Percentiles rank a stretch among this genome's conserved stretches.
These are phyloP conservation scores for Tetratostichococcus sp. DNA, from an alignment of 139 green algal species.

Conservation along the genomic window DNA sequence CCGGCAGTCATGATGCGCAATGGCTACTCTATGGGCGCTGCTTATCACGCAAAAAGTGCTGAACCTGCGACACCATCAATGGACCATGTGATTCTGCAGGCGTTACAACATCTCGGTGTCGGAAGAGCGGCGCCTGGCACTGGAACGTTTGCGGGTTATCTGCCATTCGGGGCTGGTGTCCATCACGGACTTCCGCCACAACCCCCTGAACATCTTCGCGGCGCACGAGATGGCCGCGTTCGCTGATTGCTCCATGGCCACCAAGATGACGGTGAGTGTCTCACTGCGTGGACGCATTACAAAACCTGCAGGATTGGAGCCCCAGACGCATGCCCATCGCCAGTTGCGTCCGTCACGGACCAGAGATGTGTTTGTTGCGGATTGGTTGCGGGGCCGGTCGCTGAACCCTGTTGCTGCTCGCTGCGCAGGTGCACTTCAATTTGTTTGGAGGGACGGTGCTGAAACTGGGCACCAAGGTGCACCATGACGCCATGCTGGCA, in stretches of 20 bases:
- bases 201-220: conserved; percentile 84
- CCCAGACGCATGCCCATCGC: no score
- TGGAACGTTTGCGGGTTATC: conserved; percentile 62
- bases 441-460: conserved; percentile 86
- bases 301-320: no score
- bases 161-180: conserved; percentile 71
- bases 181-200: conserved; percentile 71
- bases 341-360: no score
- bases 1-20: no score
- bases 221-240: conserved; percentile 77
- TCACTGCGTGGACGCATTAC: no score
- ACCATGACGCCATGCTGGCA: conserved; percentile 68
- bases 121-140: conserved; percentile 81
- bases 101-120: conserved; percentile 66
- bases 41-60: no score
- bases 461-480: conserved; percentile 74
- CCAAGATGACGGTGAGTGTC: conserved; percentile 73
- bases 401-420: no score
- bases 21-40: no score
- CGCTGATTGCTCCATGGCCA: conserved; percentile 73
- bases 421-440: conserved; percentile 72
- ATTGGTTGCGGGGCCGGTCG: no score
- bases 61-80: no score
- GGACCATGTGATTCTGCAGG: no score
- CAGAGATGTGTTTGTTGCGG: no score